Evolutionary conservation across 176 grass and related monocot genomes (phyloP).

Genomic region (Phragmites australis): DNA sequence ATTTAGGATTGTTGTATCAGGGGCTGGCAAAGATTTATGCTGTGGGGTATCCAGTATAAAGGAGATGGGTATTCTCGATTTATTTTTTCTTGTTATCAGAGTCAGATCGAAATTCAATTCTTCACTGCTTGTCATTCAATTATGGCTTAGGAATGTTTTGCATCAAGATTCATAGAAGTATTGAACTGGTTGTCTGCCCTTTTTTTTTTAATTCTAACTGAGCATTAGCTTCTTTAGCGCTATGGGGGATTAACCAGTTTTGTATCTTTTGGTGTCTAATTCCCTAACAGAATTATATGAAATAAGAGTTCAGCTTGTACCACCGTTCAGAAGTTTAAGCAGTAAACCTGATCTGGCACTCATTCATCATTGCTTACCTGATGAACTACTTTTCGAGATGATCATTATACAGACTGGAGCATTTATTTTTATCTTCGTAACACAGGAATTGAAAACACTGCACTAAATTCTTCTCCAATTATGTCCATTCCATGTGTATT

Average conservation of each 20-base stretch:
- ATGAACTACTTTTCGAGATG: constrained; percentile 87
- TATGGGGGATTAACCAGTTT: constrained; percentile 20
- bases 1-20: background rate
- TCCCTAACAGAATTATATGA: constrained; percentile 78
- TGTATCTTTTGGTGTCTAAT: constrained; percentile 21
- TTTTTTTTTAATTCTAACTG: constrained; percentile 2
- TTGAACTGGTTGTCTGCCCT: constrained; percentile 19
- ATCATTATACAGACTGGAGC: constrained; percentile 14
- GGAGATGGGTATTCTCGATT: background rate
- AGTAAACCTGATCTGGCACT: constrained; percentile 74
- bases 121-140: background rate
- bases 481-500: background rate
- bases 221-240: constrained; percentile 22
- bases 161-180: background rate
- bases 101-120: background rate
- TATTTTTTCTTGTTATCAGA: background rate
- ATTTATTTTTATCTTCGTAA: constrained; percentile 21
- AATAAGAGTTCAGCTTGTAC: constrained; percentile 72
- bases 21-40: background rate
- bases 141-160: background rate
- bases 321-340: constrained; percentile 69
- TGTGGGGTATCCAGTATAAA: background rate
- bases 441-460: background rate
- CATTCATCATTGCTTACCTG: constrained; percentile 80
- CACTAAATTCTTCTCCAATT: background rate